These are phyloP conservation scores for Ustilago nuda DNA, from an alignment of 1,284 basidiomycete genomes.

Conservation along the genomic window DNA sequence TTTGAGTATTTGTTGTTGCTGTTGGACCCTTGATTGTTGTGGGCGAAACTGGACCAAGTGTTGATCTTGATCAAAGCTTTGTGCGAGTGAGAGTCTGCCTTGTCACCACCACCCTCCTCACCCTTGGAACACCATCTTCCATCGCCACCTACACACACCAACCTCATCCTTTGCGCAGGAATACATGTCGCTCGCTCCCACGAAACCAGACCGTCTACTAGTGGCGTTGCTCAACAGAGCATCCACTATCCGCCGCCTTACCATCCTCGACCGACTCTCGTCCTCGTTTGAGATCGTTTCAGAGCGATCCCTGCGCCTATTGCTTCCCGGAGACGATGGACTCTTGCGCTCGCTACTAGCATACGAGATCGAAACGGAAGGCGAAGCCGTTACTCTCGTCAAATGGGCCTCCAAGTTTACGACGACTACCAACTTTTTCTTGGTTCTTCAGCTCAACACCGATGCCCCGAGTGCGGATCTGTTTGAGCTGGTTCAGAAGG, in stretches of 20 bases:
- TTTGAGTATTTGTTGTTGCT: constrained; percentile 9
- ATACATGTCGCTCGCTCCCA: background rate
- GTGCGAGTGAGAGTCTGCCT: constrained; percentile 2
- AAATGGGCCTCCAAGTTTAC: constrained; percentile 52
- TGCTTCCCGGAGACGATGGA: constrained; percentile 40
- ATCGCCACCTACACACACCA: background rate
- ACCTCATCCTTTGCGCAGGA: background rate
- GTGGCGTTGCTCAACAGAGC: constrained; percentile 35
- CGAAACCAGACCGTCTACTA: constrained; percentile 6
- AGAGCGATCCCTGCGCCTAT: constrained; percentile 33
- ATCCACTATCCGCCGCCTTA: constrained; percentile 21
- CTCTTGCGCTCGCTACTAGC: constrained; percentile 51
- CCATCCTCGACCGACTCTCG: constrained; percentile 18
- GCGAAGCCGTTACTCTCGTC: constrained; percentile 32
- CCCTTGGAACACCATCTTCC: constrained; percentile 1
- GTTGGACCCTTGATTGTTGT: constrained; percentile 24
- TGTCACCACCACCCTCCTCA: background rate
- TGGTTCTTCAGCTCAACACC: constrained; percentile 38
- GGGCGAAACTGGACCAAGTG: background rate
- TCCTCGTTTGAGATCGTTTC: constrained; percentile 38
- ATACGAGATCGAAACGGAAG: constrained; percentile 23
- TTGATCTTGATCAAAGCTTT: background rate
- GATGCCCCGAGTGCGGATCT: background rate
- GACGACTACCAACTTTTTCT: constrained; percentile 21
- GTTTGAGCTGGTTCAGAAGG: background rate